Base-by-base conservation (phyloP, 2,329 filamentous ascomycete species). In the Cadophora malorum region DNA sequence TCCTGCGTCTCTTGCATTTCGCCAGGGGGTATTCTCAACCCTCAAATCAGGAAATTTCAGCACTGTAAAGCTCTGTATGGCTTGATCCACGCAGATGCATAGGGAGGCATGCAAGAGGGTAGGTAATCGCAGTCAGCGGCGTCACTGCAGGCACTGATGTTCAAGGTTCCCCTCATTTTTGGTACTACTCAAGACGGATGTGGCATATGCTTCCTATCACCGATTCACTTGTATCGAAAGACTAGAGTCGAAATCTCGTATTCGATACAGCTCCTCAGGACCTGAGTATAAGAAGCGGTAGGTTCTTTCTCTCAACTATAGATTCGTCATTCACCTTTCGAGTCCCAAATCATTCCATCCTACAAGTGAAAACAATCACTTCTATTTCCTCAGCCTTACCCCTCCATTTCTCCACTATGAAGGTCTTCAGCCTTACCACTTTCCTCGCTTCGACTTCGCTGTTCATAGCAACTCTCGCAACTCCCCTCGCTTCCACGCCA, bases 391-490 rank as follows among this genome's bases (percentile, higher is more conserved):
- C 62, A n/a, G 21, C n/a, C 33, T 56, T 47, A 41, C 19, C 50
- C 14, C 33, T 23, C 45, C 5, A 50, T 14, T 49, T 12, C 16
- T 16, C 31, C 58, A 59, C 35, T 23, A 65, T 65, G 63, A 35
- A 58, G 6, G 19, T 58, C 47, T 23, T 56, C 38, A 65, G 53
- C 63, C 38, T 58, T 31, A 16, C 50, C 10, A 31, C 52, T 12
- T 6, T 65, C 52, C 28, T 58, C 10, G 63, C 63, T n/a, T 49
- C 63, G 9, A 53, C 63, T 14, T 58, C 41, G 25, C 45, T 65
- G 10, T 47, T 58, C 23, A 23, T n/a, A 35, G 7, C 19, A 33
- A 47, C 4, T 16, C n/a, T 47, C 10, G 23, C 35, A 45, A 49
- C 63, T 19, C 63, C 52, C 33, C 53, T 65, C 10, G 12, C 38